phyloP scores from a whole-genome alignment of 257 asterid genomes.

The Ajuga chamaepitys region DNA sequence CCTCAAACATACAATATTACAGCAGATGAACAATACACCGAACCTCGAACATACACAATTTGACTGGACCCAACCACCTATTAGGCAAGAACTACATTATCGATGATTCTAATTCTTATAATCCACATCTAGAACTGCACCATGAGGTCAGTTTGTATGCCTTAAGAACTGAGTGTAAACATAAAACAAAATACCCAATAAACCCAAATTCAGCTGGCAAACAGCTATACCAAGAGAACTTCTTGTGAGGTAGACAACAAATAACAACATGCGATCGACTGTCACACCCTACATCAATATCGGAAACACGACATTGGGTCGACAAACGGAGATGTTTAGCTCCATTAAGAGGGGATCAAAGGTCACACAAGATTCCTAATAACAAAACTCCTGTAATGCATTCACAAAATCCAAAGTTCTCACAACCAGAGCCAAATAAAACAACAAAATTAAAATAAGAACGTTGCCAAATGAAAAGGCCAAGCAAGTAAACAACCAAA shows the following conservation, averaged over 20 bases:
- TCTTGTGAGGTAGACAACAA: neutral
- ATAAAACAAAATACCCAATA: neutral
- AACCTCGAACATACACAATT: neutral
- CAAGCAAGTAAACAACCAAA: neutral
- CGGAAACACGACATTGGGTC: neutral
- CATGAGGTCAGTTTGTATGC: neutral
- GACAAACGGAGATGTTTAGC: neutral
- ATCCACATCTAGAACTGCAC: neutral
- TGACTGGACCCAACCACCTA: neutral
- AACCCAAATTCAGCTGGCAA: neutral
- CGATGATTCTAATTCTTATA: neutral
- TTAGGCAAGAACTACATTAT: neutral
- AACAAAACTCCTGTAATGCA: neutral
- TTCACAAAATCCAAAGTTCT: neutral
- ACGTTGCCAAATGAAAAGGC: neutral
- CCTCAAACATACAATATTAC: neutral
- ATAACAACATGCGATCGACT: neutral
- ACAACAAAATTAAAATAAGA: neutral
- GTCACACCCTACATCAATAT: neutral
- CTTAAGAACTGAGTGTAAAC: neutral
- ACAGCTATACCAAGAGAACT: neutral
- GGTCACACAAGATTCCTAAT: neutral
- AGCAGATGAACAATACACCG: neutral
- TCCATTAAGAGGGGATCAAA: neutral
- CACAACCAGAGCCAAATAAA: conserved; percentile 1